Evolutionary conservation across 2,329 filamentous ascomycete genomes (phyloP).

Genomic region (Malbranchea cinnamomea): DNA sequence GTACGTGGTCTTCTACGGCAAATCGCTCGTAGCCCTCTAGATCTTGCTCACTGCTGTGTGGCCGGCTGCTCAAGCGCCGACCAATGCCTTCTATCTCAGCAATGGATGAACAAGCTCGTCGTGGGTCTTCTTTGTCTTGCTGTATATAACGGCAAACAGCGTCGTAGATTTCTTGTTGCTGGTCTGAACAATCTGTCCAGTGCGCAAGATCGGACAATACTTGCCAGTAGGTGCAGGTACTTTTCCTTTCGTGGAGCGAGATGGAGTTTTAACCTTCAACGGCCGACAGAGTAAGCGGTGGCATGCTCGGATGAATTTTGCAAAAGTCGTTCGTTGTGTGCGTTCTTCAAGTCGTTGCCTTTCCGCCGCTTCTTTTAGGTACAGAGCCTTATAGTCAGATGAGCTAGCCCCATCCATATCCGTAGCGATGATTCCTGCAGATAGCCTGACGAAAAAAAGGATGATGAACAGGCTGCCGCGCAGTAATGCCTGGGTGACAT

Average conservation of each 20-base stretch:
- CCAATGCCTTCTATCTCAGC: conserved; percentile 9
- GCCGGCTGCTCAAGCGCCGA: conserved; percentile 9
- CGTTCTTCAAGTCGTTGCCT: no score
- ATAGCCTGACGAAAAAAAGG: no score
- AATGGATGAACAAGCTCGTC: conserved; percentile 10
- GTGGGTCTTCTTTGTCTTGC: conserved; percentile 6
- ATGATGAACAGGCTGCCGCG: no score
- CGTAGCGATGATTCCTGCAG: no score
- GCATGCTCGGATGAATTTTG: conserved; percentile 12
- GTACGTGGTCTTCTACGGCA: conserved; percentile 16
- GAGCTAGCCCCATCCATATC: no score
- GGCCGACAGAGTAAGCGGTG: conserved; percentile 12
- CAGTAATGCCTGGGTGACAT: no score
- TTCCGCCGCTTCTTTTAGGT: no score
- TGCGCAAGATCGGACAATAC: conserved; percentile 13
- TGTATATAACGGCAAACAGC: conserved; percentile 11
- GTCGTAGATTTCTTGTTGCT: conserved; percentile 12
- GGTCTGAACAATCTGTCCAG: conserved; percentile 12
- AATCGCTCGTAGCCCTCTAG: conserved; percentile 17
- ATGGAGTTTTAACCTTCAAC: conserved; percentile 13
- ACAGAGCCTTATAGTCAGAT: no score
- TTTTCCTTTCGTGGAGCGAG: conserved; percentile 14
- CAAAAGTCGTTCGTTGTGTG: conserved; percentile 12
- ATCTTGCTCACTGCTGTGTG: conserved; percentile 17
- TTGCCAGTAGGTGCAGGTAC: conserved; percentile 14